A percentile compares a stretch with the other conserved stretches of the same genome.
These are phyloP conservation scores for Trypethelium eluteriae DNA, from an alignment of 495 filamentous ascomycete species.

Conservation along the genomic window DNA sequence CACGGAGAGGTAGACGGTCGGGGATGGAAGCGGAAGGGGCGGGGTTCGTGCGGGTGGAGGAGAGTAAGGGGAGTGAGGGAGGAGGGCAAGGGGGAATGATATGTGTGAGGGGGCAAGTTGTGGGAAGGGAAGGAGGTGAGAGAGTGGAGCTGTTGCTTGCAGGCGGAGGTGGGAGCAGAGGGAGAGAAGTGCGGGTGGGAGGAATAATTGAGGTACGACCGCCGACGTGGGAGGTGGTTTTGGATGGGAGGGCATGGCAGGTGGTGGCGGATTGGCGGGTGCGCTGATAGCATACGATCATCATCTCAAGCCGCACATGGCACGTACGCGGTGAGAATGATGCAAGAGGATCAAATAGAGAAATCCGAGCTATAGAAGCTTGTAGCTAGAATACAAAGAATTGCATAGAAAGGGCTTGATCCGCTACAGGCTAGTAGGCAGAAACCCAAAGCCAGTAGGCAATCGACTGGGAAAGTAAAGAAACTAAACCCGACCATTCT, in stretches of 20 bases:
- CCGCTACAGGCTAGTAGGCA: neutral
- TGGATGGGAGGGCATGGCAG: conserved; percentile 26
- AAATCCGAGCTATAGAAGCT: neutral
- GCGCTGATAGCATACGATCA: neutral
- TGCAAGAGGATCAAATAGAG: neutral
- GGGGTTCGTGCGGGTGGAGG: conserved; percentile 17
- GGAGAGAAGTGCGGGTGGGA: conserved; percentile 20
- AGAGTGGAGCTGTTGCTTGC: conserved; percentile 18
- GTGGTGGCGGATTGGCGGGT: conserved; percentile 34
- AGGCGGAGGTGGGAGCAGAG: neutral
- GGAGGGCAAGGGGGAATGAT: conserved; percentile 6
- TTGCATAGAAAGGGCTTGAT: neutral
- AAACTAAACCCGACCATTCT: neutral
- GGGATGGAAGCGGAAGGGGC: conserved; percentile 17
- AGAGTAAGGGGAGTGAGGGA: conserved; percentile 12
- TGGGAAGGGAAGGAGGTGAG: neutral
- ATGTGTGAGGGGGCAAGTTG: neutral
- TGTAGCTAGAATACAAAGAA: conserved; percentile 1
- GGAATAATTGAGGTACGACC: conserved; percentile 28
- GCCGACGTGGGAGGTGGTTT: conserved; percentile 31
- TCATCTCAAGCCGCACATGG: too few relatives aligned
- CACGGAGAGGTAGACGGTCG: conserved; percentile 18
- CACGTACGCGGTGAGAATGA: neutral
- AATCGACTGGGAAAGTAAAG: neutral
- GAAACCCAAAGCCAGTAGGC: neutral